Percentiles rank a stretch among this genome's conserved stretches.
Evolutionary conservation across 768 basidiomycete species (phyloP).

Genomic region (Mycena latifolia): DNA sequence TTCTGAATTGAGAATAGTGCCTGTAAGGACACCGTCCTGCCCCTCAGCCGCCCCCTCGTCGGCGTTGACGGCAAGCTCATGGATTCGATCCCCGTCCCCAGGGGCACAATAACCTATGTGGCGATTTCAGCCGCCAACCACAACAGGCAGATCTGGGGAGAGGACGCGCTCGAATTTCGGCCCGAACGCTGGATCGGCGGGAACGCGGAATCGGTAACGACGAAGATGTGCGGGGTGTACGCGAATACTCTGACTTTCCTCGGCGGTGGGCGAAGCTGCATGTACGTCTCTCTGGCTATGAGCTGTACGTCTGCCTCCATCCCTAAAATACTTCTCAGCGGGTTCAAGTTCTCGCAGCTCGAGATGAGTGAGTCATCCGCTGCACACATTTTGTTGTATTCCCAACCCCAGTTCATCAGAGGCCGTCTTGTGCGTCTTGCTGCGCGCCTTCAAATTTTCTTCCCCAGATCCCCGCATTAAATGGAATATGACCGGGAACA

Average conservation of each 20-base stretch:
- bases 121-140: not conserved
- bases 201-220: not conserved
- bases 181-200: not conserved
- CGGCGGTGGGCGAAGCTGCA: slow-evolving; percentile 5
- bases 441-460: slow-evolving; percentile 13
- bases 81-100: not conserved
- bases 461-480: no score
- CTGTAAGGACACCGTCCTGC: not conserved
- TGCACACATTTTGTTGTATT: no score
- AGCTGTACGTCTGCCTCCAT: no score
- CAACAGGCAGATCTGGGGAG: not conserved
- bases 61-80: not conserved
- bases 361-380: slow-evolving; percentile 13
- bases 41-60: not conserved
- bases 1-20: no score
- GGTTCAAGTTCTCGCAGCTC: slow-evolving; percentile 6
- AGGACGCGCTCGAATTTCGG: not conserved
- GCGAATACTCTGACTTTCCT: slow-evolving; percentile 15
- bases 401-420: no score
- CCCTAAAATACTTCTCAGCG: not conserved
- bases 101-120: not conserved
- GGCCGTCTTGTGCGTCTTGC: slow-evolving; percentile 2
- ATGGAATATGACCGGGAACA: no score
- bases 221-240: slow-evolving; percentile 3
- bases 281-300: not conserved